Evolutionary conservation across 2,329 filamentous ascomycete species (phyloP).

Genomic region (Bipolaris victoriae): DNA sequence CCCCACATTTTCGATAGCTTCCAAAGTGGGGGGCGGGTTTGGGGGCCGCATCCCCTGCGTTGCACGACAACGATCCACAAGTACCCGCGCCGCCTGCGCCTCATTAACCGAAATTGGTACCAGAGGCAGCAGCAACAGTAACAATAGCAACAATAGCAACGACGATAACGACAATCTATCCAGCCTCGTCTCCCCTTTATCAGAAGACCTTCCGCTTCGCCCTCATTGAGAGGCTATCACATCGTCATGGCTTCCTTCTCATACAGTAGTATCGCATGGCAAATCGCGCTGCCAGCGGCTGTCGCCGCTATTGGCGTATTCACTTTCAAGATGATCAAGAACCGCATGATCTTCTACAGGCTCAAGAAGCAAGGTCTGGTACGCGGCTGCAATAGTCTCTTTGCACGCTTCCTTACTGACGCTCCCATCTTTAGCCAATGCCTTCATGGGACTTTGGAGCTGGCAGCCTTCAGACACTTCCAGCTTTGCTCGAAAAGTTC

Average conservation of each 20-base stretch:
- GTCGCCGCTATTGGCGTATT: constrained; percentile 5
- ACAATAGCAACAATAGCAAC: neutral
- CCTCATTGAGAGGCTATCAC: neutral
- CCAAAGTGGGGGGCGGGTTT: neutral
- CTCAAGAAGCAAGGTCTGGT: constrained; percentile 19
- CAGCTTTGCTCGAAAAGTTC: constrained; percentile 10
- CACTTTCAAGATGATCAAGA: constrained; percentile 10
- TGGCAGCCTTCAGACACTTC: constrained; percentile 16
- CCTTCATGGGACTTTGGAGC: constrained; percentile 18
- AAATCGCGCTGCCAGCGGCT: constrained; percentile 3
- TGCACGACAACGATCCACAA: neutral
- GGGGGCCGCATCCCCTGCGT: no score
- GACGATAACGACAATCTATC: no score
- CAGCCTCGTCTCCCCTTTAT: neutral
- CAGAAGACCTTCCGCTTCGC: neutral
- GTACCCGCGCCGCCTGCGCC: neutral
- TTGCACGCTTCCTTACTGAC: neutral
- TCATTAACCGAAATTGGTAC: neutral
- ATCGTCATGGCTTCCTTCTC: neutral
- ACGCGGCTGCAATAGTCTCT: neutral
- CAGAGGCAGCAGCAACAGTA: neutral
- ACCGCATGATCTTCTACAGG: constrained; percentile 16
- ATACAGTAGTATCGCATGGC: constrained; percentile 1
- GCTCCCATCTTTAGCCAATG: constrained; percentile 12
- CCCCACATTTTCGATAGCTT: neutral